Evolutionary conservation across 805 yeast genomes (phyloP).

Genomic region (Saccharomycopsis amapae): DNA sequence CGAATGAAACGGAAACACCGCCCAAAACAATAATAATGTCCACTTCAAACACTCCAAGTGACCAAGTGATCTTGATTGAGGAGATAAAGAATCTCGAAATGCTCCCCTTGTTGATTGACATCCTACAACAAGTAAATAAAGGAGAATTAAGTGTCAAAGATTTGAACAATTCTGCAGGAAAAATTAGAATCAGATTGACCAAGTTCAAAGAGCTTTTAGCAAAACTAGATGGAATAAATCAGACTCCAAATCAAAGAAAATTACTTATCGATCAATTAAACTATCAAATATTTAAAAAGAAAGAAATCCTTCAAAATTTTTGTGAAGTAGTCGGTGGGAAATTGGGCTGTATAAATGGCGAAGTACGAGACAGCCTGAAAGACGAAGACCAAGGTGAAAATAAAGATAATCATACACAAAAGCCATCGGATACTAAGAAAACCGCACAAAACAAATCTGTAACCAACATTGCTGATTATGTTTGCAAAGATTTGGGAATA

Average conservation of each 20-base stretch:
- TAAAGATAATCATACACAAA: not conserved
- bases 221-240: conserved; percentile 27
- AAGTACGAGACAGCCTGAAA: too few species aligned
- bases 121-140: conserved; percentile 7
- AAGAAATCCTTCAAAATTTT: conserved; percentile 7
- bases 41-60: not conserved
- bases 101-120: conserved; percentile 13
- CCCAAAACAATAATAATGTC: too few species aligned
- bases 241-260: conserved; percentile 22
- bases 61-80: conserved; percentile 7
- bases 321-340: not conserved
- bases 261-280: conserved; percentile 12
- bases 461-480: not conserved
- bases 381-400: not conserved
- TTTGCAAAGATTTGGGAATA: not conserved
- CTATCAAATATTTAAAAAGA: conserved; percentile 9
- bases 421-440: not conserved
- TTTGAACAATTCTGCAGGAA: conserved; percentile 18
- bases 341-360: not conserved
- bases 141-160: conserved; percentile 14
- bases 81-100: conserved; percentile 18
- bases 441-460: not conserved
- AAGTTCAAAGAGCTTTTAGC: conserved; percentile 32
- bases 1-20: too few species aligned
- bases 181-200: conserved; percentile 23